phyloP scores from a whole-genome alignment of 345 rosid genomes.

The Eucalyptus dawsonii region DNA sequence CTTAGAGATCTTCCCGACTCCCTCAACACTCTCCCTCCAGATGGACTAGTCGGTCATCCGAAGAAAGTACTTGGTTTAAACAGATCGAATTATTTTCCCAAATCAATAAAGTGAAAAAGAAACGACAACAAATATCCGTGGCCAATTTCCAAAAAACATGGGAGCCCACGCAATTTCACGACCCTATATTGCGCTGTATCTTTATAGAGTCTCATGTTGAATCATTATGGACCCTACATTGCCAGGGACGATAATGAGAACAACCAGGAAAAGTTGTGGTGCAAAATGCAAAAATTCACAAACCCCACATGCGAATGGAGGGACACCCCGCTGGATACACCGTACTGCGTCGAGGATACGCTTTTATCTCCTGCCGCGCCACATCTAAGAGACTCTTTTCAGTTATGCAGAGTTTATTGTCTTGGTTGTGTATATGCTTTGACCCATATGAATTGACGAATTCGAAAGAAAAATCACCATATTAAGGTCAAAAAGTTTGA shows the following conservation, averaged over 20 bases:
- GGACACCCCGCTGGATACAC: background rate
- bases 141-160: background rate
- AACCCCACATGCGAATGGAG: background rate
- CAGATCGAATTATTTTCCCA: background rate
- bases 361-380: background rate
- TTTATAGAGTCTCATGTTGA: background rate
- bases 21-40: background rate
- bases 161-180: background rate
- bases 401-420: background rate
- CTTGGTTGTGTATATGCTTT: background rate
- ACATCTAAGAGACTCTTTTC: background rate
- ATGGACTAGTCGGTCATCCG: background rate
- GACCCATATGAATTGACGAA: background rate
- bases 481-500: background rate
- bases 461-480: background rate
- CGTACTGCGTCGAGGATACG: background rate
- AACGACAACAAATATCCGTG: background rate
- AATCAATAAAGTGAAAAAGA: background rate
- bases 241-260: background rate
- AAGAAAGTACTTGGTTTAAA: background rate
- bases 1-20: accelerated
- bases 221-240: background rate
- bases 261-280: background rate
- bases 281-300: background rate
- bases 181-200: background rate